Conservation (phyloP, 768 basidiomycete genomes). For the Heimioporus sp. region DNA sequence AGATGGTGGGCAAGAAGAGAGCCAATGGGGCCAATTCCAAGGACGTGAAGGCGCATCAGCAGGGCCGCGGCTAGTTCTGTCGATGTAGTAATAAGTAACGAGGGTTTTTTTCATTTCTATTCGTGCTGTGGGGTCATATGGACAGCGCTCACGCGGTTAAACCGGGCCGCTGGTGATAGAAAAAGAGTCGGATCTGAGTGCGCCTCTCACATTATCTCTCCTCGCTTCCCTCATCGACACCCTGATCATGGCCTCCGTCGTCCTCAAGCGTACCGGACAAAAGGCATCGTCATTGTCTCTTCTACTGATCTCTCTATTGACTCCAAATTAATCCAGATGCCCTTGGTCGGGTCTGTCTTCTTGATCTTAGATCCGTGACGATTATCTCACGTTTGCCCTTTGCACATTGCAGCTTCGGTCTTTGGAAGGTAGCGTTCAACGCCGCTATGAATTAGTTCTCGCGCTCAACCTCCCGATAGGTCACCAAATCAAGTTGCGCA, state of each 20-base stretch:
- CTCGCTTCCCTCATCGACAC: conserved; percentile 7
- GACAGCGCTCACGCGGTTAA: neutral
- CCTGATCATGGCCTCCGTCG: conserved; percentile 48
- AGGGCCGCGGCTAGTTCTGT: neutral
- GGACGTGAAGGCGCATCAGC: conserved; percentile 58
- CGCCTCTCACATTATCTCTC: too few relatives aligned
- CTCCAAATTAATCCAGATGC: conserved; percentile 48
- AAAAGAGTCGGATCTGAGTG: too few relatives aligned
- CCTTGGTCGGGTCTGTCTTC: conserved; percentile 54
- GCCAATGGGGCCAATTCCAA: conserved; percentile 84
- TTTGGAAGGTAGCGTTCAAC: conserved; percentile 57
- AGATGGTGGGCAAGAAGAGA: conserved; percentile 80
- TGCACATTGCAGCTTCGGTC: conserved; percentile 50
- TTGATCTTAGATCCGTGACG: neutral
- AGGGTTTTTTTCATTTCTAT: too few relatives aligned
- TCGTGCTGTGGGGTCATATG: conserved; percentile 5
- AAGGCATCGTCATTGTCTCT: conserved; percentile 39
- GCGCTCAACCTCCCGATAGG: conserved; percentile 33
- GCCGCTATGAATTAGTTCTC: neutral
- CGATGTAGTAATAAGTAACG: too few relatives aligned
- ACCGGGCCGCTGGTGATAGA: conserved; percentile 13
- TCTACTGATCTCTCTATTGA: neutral
- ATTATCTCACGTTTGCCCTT: neutral
- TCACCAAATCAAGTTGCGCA: conserved; percentile 58
- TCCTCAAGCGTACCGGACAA: conserved; percentile 57